These are phyloP conservation scores for Sequoia sempervirens DNA, from an alignment of 75 land plant genomes.

Conservation along the genomic window DNA sequence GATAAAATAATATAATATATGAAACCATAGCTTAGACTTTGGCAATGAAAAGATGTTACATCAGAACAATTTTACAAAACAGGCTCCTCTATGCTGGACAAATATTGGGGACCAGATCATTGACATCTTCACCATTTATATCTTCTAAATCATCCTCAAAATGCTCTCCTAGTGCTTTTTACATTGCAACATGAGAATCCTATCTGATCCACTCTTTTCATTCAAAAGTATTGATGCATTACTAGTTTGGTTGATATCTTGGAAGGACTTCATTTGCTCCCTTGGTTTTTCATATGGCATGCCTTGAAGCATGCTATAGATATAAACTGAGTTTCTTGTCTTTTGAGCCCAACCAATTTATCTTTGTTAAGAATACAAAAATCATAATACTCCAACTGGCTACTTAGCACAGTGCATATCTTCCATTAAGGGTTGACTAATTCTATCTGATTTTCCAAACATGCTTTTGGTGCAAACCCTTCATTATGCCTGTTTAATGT, in stretches of 20 bases:
- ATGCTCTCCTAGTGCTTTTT: neutral
- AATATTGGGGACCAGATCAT: neutral
- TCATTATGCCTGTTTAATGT: no score
- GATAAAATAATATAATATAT: neutral
- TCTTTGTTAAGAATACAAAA: neutral
- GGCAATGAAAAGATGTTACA: no score
- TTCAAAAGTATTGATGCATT: neutral
- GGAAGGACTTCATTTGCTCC: neutral
- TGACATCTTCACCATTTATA: neutral
- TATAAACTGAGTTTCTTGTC: neutral
- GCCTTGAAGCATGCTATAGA: neutral
- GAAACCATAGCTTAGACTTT: neutral
- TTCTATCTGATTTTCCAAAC: no score
- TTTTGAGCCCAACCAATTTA: no score
- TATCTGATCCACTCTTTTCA: neutral
- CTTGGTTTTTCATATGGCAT: neutral
- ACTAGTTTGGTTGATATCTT: neutral
- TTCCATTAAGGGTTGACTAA: no score
- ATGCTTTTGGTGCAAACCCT: no score
- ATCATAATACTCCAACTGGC: neutral
- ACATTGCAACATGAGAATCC: neutral
- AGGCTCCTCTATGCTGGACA: neutral
- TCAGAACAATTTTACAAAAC: neutral
- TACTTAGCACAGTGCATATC: no score
- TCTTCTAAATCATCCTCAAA: neutral